A percentile compares a stretch with the other conserved stretches of the same genome.
Conservation (phyloP, 31 red algal genomes). For the Odonthalia washingtoniensis region DNA sequence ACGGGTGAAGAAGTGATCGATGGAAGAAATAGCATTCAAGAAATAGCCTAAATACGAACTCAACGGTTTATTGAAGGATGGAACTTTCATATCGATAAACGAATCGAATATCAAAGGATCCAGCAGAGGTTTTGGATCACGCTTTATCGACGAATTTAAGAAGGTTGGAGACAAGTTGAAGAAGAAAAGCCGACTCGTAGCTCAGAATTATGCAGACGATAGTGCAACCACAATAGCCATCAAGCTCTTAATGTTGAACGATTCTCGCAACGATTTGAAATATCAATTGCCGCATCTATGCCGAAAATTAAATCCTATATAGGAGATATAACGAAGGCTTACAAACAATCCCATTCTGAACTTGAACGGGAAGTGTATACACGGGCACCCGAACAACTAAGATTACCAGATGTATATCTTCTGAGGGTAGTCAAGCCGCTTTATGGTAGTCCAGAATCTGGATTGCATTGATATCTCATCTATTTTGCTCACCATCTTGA, state of each 20-base stretch:
- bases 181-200: background rate
- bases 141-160: too few species aligned
- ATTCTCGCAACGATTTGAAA: background rate
- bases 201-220: background rate
- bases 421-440: conserved; percentile 10
- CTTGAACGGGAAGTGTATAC: background rate
- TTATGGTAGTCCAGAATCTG: background rate
- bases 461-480: background rate
- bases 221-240: background rate
- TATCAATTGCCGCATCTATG: background rate
- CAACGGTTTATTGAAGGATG: too few species aligned
- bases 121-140: too few species aligned
- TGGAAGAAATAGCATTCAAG: too few species aligned
- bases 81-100: too few species aligned
- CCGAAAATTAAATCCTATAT: background rate
- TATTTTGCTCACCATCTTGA: background rate
- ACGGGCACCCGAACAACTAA: background rate
- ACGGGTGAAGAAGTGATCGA: too few species aligned
- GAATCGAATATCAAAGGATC: too few species aligned
- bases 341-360: background rate
- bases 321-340: background rate
- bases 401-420: background rate
- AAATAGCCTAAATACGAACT: too few species aligned
- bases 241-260: background rate
- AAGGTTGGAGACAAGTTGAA: too few species aligned